A percentile compares a stretch with the other conserved stretches of the same genome.
These are phyloP conservation scores for Magnaporthales sp. DNA, from an alignment of 2,329 filamentous ascomycete genomes.

Conservation along the genomic window DNA sequence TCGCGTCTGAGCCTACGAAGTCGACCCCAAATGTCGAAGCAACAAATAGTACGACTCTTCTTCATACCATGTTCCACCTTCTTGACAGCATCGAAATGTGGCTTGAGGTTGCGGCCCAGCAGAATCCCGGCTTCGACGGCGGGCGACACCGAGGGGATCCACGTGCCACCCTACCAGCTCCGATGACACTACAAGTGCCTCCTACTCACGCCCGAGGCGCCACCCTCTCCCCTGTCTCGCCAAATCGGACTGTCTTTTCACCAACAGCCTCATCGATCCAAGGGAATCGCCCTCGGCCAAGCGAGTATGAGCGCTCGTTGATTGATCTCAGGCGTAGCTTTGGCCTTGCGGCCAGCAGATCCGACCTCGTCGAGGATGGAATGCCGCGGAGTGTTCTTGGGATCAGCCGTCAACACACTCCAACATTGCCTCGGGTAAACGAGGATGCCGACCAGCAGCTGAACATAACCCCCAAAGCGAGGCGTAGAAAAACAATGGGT, in stretches of 20 bases:
- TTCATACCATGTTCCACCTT: background rate
- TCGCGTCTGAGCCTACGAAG: background rate
- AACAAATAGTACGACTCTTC: background rate
- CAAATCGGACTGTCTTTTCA: background rate
- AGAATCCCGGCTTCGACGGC: background rate
- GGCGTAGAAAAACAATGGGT: too few relatives aligned
- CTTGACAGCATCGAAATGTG: constrained; percentile 2
- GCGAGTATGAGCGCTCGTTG: constrained; percentile 1
- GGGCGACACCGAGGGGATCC: background rate
- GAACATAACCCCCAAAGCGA: background rate
- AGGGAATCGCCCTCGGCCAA: background rate
- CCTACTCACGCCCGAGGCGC: background rate
- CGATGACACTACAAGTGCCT: background rate
- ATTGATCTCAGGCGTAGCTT: constrained; percentile 4
- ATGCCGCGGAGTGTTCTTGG: background rate
- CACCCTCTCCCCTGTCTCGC: background rate
- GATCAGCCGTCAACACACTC: background rate
- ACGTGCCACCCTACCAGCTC: background rate
- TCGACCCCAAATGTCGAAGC: background rate
- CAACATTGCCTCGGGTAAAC: background rate
- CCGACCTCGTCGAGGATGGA: background rate
- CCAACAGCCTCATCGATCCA: background rate
- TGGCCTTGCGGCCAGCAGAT: background rate
- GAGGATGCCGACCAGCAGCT: background rate
- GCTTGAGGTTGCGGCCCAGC: background rate